These are phyloP conservation scores for Vitis cinerea DNA, from an alignment of 164 flowering plant genomes.

Conservation along the genomic window DNA sequence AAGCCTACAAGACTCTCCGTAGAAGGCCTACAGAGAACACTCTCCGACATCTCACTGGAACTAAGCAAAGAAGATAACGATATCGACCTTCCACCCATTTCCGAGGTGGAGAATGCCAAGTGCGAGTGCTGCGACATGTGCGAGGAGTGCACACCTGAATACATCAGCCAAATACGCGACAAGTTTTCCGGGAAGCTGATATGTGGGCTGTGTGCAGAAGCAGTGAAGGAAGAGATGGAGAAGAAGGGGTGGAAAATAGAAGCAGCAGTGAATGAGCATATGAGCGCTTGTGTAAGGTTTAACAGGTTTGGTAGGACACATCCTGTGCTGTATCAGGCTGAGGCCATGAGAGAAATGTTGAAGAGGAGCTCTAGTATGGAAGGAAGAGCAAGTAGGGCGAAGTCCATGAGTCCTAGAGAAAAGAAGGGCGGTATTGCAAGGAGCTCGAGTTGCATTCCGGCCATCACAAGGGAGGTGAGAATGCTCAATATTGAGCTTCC, in stretches of 20 bases:
- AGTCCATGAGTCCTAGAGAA: constrained; percentile 54
- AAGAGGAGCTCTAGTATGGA: constrained; percentile 36
- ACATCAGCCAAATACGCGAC: constrained; percentile 45
- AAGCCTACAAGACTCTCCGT: constrained; percentile 29
- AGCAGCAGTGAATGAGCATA: constrained; percentile 65
- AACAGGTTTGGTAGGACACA: constrained; percentile 58
- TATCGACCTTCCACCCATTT: constrained; percentile 24
- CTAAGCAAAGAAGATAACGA: constrained; percentile 20
- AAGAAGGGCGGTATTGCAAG: constrained; percentile 38
- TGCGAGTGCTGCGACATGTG: constrained; percentile 87
- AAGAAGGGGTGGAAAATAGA: constrained; percentile 62
- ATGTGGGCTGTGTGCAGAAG: constrained; percentile 76
- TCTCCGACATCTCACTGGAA: constrained; percentile 42
- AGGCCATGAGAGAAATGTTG: constrained; percentile 66
- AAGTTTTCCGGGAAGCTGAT: constrained; percentile 58
- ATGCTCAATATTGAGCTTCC: background rate
- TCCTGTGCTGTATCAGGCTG: constrained; percentile 68
- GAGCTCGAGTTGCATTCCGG: constrained; percentile 58
- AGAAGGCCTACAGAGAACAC: constrained; percentile 39
- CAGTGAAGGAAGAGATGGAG: constrained; percentile 67
- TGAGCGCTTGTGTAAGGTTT: constrained; percentile 60
- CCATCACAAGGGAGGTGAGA: constrained; percentile 27
- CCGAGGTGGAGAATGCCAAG: constrained; percentile 64
- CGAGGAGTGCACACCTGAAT: constrained; percentile 77
- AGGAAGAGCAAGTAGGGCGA: constrained; percentile 26